A percentile compares a stretch with the other conserved stretches of the same genome.
Conservation (phyloP, 2,329 filamentous ascomycete genomes). For the Fusarium nygamai region DNA sequence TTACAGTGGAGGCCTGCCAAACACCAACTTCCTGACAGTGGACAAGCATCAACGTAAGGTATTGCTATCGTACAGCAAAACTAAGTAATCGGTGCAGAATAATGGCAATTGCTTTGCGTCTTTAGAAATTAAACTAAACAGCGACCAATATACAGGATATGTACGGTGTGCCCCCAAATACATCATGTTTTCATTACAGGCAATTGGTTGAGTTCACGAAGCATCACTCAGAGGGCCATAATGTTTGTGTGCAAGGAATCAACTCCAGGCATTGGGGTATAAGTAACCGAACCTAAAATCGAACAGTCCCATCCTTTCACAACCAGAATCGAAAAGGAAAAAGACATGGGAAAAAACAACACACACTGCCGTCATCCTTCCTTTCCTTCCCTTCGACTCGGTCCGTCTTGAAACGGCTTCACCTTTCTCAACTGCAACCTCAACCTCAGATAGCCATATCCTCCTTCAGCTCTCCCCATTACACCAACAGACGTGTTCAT, state of each 20-base stretch:
- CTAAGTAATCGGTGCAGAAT: background rate
- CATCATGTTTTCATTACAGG: background rate
- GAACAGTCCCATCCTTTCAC: conserved; percentile 34
- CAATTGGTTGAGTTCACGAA: background rate
- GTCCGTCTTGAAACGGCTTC: conserved; percentile 27
- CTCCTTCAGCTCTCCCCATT: conserved; percentile 34
- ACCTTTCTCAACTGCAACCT: conserved; percentile 16
- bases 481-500: conserved; percentile 12
- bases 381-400: conserved; percentile 6
- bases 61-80: background rate
- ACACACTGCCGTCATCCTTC: conserved; percentile 28
- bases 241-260: conserved; percentile 23
- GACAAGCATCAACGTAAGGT: background rate
- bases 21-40: background rate
- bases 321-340: conserved; percentile 13
- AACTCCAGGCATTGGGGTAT: conserved; percentile 45
- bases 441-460: background rate
- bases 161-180: background rate
- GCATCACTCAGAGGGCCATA: background rate
- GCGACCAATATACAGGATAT: background rate
- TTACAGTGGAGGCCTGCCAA: conserved; percentile 5
- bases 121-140: background rate
- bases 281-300: conserved; percentile 43
- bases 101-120: background rate
- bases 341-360: conserved; percentile 32